Conservation (phyloP, 306 rosid species). For the barrel medic (Medicago truncatula) region MtrunA17r5.0-ANR NC_053042.1:54272001-54272500, state of each 20-base stretch:
- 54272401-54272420: no score
- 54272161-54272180: neutral
- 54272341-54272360: no score
- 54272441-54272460: no score
- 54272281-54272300: no score
- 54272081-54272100: neutral
- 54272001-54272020: neutral
- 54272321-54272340: no score
- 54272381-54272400: no score
- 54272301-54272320: no score
- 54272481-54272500: no score
- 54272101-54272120: neutral
- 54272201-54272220: neutral
- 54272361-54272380: no score
- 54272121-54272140: neutral
- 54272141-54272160: neutral
- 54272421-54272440: no score
- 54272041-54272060: neutral
- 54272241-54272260: neutral
- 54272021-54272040: neutral
- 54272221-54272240: neutral
- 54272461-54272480: no score
- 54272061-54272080: neutral
- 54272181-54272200: no score
- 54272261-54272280: neutral